A percentile compares a stretch with the other conserved stretches of the same genome.
Conservation (phyloP, 1,284 basidiomycete species). For the Leccinum insolens region DNA sequence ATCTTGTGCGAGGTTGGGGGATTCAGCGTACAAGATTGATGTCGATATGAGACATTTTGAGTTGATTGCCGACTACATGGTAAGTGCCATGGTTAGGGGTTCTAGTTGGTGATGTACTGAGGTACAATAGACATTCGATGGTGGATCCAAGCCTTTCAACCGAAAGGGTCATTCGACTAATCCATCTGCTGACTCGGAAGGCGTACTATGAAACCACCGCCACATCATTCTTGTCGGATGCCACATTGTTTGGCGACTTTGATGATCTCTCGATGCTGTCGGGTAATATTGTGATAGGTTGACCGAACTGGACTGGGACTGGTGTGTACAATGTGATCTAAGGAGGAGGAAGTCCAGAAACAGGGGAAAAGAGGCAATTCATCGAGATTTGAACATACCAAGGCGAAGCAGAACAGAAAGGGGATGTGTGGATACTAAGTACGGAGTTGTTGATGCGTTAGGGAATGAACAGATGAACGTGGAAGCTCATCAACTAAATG, state of each 20-base stretch:
- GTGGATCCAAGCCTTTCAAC: conserved; percentile 98
- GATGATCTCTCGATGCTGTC: conserved; percentile 90
- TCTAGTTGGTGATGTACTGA: conserved; percentile 9
- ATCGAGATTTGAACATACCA: too few species aligned
- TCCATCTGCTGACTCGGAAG: conserved; percentile 87
- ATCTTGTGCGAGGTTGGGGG: conserved; percentile 89
- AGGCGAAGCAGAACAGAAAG: too few species aligned
- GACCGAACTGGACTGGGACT: conserved; percentile 83
- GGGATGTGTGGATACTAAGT: too few species aligned
- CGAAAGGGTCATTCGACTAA: conserved; percentile 92
- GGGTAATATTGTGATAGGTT: conserved; percentile 89
- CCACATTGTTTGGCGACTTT: conserved; percentile 92
- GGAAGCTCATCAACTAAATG: too few species aligned
- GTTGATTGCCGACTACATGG: conserved; percentile 99
- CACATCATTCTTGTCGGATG: conserved; percentile 88
- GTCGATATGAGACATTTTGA: conserved; percentile 95
- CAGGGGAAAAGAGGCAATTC: too few species aligned
- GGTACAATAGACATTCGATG: conserved; percentile 83
- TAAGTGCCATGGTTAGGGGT: conserved; percentile 39
- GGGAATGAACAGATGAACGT: too few species aligned
- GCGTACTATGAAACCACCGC: conserved; percentile 98
- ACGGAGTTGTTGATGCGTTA: too few species aligned
- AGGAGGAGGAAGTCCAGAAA: too few species aligned
- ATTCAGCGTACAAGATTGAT: conserved; percentile 95
- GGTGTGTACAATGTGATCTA: conserved; percentile 49